phyloP scores from a whole-genome alignment of 805 yeast species.

The Yamadazyma takamatsuzukensis region DNA sequence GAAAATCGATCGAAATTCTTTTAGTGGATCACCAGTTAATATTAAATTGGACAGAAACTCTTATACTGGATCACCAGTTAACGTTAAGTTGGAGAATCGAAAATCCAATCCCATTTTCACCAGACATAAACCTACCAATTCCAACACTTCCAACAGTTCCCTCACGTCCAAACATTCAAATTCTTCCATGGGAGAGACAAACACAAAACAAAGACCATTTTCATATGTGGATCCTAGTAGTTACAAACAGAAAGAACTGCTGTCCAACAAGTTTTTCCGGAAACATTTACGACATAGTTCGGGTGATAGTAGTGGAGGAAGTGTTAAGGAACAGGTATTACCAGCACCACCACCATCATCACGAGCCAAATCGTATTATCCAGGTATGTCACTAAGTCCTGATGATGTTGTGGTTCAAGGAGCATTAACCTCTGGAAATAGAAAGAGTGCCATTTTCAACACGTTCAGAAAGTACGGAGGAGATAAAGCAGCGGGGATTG shows the following conservation, averaged over 20 bases:
- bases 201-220: conserved; percentile 33
- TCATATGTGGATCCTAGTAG: conserved; percentile 34
- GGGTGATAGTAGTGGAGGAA: conserved; percentile 1
- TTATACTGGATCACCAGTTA: conserved; percentile 6
- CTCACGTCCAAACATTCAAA: conserved; percentile 6
- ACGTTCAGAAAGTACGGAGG: conserved; percentile 39
- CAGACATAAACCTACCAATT: conserved; percentile 18
- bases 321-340: conserved; percentile 4
- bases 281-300: conserved; percentile 57
- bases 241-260: conserved; percentile 18
- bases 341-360: no score
- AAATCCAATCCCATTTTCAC: conserved; percentile 30
- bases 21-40: conserved; percentile 3
- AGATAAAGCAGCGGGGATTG: conserved; percentile 36
- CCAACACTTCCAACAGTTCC: conserved; percentile 16
- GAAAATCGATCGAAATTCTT: not conserved
- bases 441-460: conserved; percentile 35
- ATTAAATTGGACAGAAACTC: conserved; percentile 15
- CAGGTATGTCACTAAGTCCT: conserved; percentile 14
- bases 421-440: conserved; percentile 7
- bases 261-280: conserved; percentile 48
- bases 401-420: conserved; percentile 11
- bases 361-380: conserved; percentile 13
- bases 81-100: conserved; percentile 23
- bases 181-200: no score